These are phyloP conservation scores for Aspergillus clavatus DNA, from an alignment of 2,329 filamentous ascomycete species.

Conservation along the genomic window DNA sequence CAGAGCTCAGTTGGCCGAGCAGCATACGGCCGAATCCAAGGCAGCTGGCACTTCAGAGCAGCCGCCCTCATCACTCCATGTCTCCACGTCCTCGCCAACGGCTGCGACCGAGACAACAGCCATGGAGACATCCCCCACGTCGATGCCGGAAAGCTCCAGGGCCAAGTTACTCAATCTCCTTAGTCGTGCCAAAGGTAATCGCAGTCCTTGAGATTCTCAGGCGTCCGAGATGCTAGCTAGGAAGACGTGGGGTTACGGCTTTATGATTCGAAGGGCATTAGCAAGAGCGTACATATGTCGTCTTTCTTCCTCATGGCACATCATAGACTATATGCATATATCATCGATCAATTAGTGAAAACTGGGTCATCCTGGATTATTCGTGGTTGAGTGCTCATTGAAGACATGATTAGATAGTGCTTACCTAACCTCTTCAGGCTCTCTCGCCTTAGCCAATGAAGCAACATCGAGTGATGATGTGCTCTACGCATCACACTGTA, in stretches of 20 bases:
- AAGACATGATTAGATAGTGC: too few relatives aligned
- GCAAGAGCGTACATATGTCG: too few relatives aligned
- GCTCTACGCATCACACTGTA: too few relatives aligned
- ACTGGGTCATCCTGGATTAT: too few relatives aligned
- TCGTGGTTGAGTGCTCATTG: too few relatives aligned
- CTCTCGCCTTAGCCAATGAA: too few relatives aligned
- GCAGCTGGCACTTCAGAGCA: background rate
- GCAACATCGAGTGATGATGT: too few relatives aligned
- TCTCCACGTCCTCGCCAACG: background rate
- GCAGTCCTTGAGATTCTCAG: background rate
- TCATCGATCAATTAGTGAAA: too few relatives aligned
- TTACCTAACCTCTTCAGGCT: too few relatives aligned
- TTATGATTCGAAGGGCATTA: too few relatives aligned
- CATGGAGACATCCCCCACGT: constrained; percentile 1
- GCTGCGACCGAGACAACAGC: constrained; percentile 3
- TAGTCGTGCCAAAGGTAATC: constrained; percentile 16
- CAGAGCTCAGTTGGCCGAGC: constrained; percentile 14
- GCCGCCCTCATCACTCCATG: background rate
- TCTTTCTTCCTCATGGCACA: too few relatives aligned
- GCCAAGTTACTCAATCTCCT: constrained; percentile 21
- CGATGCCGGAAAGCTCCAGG: constrained; percentile 11
- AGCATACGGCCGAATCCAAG: background rate
- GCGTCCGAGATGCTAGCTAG: background rate
- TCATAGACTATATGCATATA: too few relatives aligned
- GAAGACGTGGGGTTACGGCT: background rate